Percentiles rank a stretch among this genome's conserved stretches.
Evolutionary conservation across 2,329 filamentous ascomycete genomes (phyloP).

Genomic region (Graphilbum fragrans): DNA sequence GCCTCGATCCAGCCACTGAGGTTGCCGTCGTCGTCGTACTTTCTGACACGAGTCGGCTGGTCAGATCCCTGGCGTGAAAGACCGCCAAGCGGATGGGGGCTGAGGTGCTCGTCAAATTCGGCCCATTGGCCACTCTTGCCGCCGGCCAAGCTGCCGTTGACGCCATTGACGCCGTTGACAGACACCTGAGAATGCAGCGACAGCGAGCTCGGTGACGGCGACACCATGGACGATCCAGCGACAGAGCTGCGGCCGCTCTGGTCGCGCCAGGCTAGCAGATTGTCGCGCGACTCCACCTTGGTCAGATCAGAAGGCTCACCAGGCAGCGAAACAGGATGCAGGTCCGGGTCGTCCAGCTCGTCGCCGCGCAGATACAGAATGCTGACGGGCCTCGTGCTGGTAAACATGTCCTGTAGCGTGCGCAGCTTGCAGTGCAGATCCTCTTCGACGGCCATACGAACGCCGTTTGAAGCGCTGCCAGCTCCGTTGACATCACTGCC

Average conservation of each 20-base stretch:
- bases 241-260: slow-evolving; percentile 45
- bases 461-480: not conserved
- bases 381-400: slow-evolving; percentile 67
- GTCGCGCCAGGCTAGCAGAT: slow-evolving; percentile 31
- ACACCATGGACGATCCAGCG: slow-evolving; percentile 48
- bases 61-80: slow-evolving; percentile 32
- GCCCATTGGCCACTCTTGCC: slow-evolving; percentile 4
- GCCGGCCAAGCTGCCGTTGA: not conserved
- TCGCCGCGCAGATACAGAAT: slow-evolving; percentile 67
- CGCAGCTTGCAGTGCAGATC: slow-evolving; percentile 70
- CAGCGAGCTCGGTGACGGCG: slow-evolving; percentile 53
- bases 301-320: slow-evolving; percentile 54
- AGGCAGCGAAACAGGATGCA: slow-evolving; percentile 61
- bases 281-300: slow-evolving; percentile 36
- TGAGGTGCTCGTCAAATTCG: slow-evolving; percentile 6
- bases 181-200: slow-evolving; percentile 48
- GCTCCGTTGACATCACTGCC: slow-evolving; percentile 1
- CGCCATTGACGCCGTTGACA: slow-evolving; percentile 28
- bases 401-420: slow-evolving; percentile 78
- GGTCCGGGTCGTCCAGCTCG: slow-evolving; percentile 67
- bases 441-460: slow-evolving; percentile 50
- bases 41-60: slow-evolving; percentile 38
- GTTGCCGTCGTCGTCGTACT: slow-evolving; percentile 48
- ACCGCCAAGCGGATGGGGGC: slow-evolving; percentile 23
- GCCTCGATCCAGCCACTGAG: slow-evolving; percentile 82